Evolutionary conservation across 73 alveolate species (phyloP).

Genomic region (Paramecium biaurelia): DNA sequence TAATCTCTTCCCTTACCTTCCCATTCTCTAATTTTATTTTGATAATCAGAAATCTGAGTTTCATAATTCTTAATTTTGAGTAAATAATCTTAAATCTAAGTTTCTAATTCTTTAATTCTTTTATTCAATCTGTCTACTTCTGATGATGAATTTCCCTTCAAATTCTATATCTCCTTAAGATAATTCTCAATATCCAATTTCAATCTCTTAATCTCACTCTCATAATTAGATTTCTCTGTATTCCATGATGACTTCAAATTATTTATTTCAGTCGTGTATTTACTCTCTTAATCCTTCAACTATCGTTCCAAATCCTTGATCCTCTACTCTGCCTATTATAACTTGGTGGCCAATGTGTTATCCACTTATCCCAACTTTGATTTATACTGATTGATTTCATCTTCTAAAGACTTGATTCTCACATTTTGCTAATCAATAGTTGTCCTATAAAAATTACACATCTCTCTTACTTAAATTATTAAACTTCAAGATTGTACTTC

Average conservation of each 20-base stretch:
- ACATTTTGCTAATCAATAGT: not conserved
- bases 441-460: not conserved
- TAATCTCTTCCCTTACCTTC: conserved; percentile 7
- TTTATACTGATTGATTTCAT: not conserved
- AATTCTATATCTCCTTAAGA: not conserved
- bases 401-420: not conserved
- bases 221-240: not conserved
- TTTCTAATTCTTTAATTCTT: not conserved
- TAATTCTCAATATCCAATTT: not conserved
- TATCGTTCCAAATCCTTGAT: conserved; percentile 24
- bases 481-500: not conserved
- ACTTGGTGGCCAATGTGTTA: not conserved
- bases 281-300: not conserved
- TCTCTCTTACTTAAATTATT: not conserved
- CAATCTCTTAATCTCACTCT: not conserved
- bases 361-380: conserved; percentile 48
- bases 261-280: not conserved
- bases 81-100: not conserved
- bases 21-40: not conserved
- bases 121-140: not conserved
- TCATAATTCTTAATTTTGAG: not conserved
- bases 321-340: conserved; percentile 22
- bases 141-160: conserved; percentile 9
- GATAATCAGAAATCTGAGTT: not conserved
- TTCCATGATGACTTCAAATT: not conserved